A percentile compares a stretch with the other conserved stretches of the same genome.
phyloP scores from a whole-genome alignment of 306 rosid species.

The Fragaria ananassa region DNA sequence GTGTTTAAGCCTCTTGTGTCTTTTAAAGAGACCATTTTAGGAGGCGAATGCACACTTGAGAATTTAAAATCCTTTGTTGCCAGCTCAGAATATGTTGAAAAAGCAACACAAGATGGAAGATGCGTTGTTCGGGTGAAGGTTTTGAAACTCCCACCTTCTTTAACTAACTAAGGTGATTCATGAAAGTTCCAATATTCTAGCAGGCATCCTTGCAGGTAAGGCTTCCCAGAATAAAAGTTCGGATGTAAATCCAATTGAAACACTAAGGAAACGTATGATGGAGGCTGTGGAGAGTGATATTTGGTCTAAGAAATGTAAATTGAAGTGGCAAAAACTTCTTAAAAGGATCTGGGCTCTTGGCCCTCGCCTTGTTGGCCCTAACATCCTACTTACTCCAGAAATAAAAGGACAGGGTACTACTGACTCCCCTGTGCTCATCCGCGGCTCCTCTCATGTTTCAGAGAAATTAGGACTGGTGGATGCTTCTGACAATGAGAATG shows the following conservation, averaged over 20 bases:
- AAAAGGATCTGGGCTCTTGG: constrained; percentile 86
- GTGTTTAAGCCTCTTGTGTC: constrained; percentile 83
- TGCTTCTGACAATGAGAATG: constrained; percentile 28
- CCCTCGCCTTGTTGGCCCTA: constrained; percentile 71
- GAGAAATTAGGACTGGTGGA: constrained; percentile 54
- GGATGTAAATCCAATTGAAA: constrained; percentile 48
- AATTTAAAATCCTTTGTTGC: constrained; percentile 44
- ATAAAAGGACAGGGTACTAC: constrained; percentile 31
- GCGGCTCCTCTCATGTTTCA: constrained; percentile 49
- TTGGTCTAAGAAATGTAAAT: constrained; percentile 48
- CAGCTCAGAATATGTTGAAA: constrained; percentile 60
- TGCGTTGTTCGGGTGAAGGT: constrained; percentile 70
- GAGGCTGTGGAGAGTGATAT: constrained; percentile 63
- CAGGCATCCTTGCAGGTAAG: constrained; percentile 47
- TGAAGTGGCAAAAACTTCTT: constrained; percentile 71
- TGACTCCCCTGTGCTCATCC: constrained; percentile 47
- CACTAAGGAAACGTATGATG: constrained; percentile 50
- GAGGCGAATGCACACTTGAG: constrained; percentile 54
- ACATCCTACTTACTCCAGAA: constrained; percentile 67
- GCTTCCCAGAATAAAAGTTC: no score
- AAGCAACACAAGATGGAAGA: constrained; percentile 68
- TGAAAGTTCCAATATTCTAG: constrained; percentile 65
- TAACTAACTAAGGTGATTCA: constrained; percentile 62
- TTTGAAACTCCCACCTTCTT: constrained; percentile 62
- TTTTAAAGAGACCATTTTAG: constrained; percentile 77